phyloP scores from a whole-genome alignment of 495 filamentous ascomycete genomes.

The Tuber magnatum region DNA sequence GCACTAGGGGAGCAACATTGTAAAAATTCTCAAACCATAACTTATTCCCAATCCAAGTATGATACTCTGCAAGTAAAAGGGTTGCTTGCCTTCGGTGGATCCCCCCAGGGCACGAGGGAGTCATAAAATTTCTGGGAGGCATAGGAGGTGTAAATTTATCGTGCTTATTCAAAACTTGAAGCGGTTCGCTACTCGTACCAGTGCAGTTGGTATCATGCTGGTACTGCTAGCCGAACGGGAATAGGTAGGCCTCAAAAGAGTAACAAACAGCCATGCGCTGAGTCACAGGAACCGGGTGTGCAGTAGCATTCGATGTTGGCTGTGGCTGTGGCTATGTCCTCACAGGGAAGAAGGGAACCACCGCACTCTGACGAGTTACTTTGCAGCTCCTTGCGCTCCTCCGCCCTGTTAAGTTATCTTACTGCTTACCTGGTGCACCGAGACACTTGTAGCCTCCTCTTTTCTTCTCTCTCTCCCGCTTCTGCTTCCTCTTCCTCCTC shows the following conservation, averaged over 20 bases:
- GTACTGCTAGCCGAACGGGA: background rate
- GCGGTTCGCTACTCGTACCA: background rate
- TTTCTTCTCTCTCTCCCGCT: background rate
- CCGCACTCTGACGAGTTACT: background rate
- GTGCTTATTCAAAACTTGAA: background rate
- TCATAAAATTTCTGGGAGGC: background rate
- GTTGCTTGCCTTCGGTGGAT: background rate
- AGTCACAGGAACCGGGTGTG: background rate
- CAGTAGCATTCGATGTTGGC: background rate
- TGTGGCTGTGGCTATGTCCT: background rate
- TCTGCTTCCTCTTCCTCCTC: slow-evolving; percentile 8
- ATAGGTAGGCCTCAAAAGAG: background rate
- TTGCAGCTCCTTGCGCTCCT: background rate
- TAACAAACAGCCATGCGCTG: background rate
- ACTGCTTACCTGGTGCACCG: background rate
- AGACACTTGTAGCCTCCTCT: slow-evolving; percentile 9
- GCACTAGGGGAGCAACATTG: background rate
- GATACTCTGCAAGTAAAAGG: background rate
- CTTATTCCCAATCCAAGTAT: background rate
- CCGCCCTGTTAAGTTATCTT: background rate
- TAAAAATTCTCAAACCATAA: background rate
- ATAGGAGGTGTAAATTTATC: background rate
- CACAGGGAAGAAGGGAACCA: background rate
- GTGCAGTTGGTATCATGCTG: no score
- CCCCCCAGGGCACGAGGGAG: background rate